Evolutionary conservation across 352 stramenopile genomes (phyloP), one percentile per base, ranked within the genome.

Genomic region (Phytophthora citricola): DNA sequence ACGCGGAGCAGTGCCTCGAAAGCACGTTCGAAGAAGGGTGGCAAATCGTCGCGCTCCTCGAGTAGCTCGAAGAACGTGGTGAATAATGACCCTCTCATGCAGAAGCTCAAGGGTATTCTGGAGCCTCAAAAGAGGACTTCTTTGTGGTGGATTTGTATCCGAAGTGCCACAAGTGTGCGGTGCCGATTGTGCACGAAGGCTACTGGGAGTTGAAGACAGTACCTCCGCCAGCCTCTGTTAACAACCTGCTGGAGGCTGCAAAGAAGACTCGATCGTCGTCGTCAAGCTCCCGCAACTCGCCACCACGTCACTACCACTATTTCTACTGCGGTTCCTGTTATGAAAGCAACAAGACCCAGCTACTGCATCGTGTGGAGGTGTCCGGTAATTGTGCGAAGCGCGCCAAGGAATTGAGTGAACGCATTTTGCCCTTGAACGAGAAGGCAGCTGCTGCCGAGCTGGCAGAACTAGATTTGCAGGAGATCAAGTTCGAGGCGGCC

Each of bases 111-210:
- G 40, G 93, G 97, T 22, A 98, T 98, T 48, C 90, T 99, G 45
- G 89, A 98, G 52, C 97, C 96, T n/a, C 98, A 99, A 85, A 99
- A 68, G 97, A 99, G 24, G 97, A 98, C 65, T 99, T 99, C 56
- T 98, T 99, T 71, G 98, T 99, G 36, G 97, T 98, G 8, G 96
- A 98, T 67, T 76, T 99, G 44, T 85, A 97, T 52, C 89, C 73
- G 38, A 88, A 83, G 60, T 96, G 80, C 79, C 97, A 94, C 79
- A 98, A 92, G 76, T 97, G 90, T 60, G 78, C 46, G 26, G 87
- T 61, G 54, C 87, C 66, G 68, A 97, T 94, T 68, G 95, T 90
- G 65, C 95, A 87, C 36, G 84, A 82, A 64, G 85, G 63, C 73
- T 98, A 92, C 47, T 95, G 88, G 88, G 73, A 92, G 56, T 57